Evolutionary conservation across 2,329 filamentous ascomycete genomes (phyloP), one percentile per base, ranked within the genome.

Genomic region (Sporothrix protearum): DNA sequence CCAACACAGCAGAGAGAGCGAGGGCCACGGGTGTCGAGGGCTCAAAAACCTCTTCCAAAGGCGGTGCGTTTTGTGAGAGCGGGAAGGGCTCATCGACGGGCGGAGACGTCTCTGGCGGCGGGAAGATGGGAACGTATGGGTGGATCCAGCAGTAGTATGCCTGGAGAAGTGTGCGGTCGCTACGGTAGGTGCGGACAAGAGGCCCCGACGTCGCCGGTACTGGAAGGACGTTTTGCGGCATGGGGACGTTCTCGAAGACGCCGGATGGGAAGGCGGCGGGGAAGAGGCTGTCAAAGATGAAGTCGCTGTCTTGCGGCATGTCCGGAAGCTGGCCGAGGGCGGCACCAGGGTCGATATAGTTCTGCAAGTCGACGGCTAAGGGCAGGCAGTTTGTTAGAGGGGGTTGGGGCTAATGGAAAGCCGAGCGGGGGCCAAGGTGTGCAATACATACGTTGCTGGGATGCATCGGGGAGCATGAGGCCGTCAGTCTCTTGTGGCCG

Each of bases 131-230:
- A 22, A 86, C 82, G 72, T 81, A 86, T 0, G 83, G 81, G 72
- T 86, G 84, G 71, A 86, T 83, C 80, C 82, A 86, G 71, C 83
- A 80, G 73, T 86, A 86, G 75, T 86, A 86, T 3, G 83, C 84
- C 71, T 84, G 82, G 25, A 85, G 77, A 82, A 85, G 81, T 33
- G 80, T 76, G 47, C 79, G 76, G 73, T 83, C 78, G 61, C 76
- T 80, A 39, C 79, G 81, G 68, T 84, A 85, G 1, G 82, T 80
- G 45, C 83, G 80, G 8, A 81, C 82, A 70, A 82, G 78, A 1
- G 81, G 81, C 0, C 76, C 71, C 0, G 68, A 69, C 47, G 73
- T 73, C 45, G 57, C 39, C n/a, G 73, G 47, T 47, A 72, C 47
- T 19, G 71, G 30, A 42, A 73, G 30, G 57, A 77, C n/a, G 22